Evolutionary conservation across 805 yeast genomes (phyloP).

Genomic region (Schizosaccharomyces octosporus): DNA sequence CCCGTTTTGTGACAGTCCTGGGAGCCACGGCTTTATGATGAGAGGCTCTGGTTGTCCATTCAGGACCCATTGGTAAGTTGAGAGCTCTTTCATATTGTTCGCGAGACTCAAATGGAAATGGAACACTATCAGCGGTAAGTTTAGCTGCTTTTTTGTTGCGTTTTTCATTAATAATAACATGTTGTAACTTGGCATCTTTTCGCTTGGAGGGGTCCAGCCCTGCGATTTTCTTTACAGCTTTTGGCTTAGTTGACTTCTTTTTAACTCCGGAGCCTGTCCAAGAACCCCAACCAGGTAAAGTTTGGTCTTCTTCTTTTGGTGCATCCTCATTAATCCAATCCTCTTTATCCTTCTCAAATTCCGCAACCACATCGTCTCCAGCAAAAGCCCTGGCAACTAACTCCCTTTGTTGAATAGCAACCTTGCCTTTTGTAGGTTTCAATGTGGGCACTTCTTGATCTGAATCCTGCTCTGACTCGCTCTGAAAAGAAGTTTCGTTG

Average conservation of each 20-base stretch:
- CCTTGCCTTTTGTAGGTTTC: not conserved
- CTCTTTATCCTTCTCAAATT: slow-evolving; percentile 56
- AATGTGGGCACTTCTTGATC: not conserved
- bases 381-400: slow-evolving; percentile 83
- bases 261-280: slow-evolving; percentile 58
- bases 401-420: slow-evolving; percentile 42
- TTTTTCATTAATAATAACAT: slow-evolving; percentile 74
- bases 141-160: slow-evolving; percentile 63
- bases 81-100: slow-evolving; percentile 88
- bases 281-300: slow-evolving; percentile 93
- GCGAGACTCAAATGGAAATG: slow-evolving; percentile 76
- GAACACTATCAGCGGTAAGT: slow-evolving; percentile 73
- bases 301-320: slow-evolving; percentile 62
- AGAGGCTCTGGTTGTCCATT: slow-evolving; percentile 75
- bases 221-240: slow-evolving; percentile 34
- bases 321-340: slow-evolving; percentile 49
- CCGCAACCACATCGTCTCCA: slow-evolving; percentile 76
- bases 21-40: slow-evolving; percentile 82
- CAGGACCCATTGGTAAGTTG: slow-evolving; percentile 90
- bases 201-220: slow-evolving; percentile 61
- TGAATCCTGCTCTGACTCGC: not conserved
- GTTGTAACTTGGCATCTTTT: slow-evolving; percentile 46
- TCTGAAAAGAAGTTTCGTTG: not conserved
- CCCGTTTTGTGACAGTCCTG: slow-evolving; percentile 60
- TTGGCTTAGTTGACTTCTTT: slow-evolving; percentile 13